These are phyloP conservation scores for Haberlea rhodopensis DNA, from an alignment of 257 asterid species.

Conservation along the genomic window DNA sequence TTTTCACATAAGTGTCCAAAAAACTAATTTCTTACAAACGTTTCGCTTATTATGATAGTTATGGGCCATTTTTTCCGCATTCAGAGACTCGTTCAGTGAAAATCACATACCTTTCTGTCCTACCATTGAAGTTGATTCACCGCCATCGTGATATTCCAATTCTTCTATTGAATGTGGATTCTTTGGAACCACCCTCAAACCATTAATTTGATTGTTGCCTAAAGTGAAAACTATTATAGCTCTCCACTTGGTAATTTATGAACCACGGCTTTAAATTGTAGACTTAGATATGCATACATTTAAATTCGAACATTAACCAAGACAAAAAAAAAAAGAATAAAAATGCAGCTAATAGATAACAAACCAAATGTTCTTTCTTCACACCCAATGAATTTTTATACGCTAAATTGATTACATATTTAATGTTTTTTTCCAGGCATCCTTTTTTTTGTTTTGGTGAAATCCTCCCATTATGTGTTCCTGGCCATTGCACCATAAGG, in stretches of 20 bases:
- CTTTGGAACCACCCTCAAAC: neutral
- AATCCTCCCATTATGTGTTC: neutral
- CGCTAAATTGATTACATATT: neutral
- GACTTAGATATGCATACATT: neutral
- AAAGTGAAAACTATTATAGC: neutral
- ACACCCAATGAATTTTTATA: neutral
- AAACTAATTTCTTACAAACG: neutral
- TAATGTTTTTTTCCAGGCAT: neutral
- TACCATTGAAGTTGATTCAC: no score
- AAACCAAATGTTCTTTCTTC: neutral
- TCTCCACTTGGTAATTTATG: neutral
- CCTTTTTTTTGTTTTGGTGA: neutral
- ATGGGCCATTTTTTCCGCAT: neutral
- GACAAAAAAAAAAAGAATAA: neutral
- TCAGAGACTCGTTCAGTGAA: no score
- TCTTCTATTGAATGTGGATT: neutral
- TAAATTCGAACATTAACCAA: constrained; percentile 5
- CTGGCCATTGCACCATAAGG: neutral
- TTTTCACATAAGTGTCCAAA: neutral
- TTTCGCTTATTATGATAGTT: neutral
- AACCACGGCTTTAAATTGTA: neutral
- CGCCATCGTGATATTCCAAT: neutral
- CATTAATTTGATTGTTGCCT: neutral
- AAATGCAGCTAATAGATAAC: neutral
- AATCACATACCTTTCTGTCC: no score